Base-by-base conservation (phyloP, 192 early-diverging fungal genomes). In the Coemansia sp. region DNA sequence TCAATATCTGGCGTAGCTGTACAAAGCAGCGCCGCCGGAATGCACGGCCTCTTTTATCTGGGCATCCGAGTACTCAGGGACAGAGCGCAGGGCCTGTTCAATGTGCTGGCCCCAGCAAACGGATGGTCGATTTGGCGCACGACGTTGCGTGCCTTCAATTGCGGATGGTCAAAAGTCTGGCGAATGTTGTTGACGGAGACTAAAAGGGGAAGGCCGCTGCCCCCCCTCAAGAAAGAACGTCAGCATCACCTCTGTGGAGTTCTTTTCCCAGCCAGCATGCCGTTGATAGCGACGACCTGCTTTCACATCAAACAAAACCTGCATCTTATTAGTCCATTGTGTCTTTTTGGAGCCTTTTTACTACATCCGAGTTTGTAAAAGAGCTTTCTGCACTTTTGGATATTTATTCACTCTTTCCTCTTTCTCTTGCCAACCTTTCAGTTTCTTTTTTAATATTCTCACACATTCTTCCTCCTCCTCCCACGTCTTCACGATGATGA, bases 91-190 rank as follows among this genome's bases (percentile, higher is more conserved):
- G 14, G 96, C 83, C 38, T 92, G 87, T n/a, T 82, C 76, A 6
- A 93, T 96, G 79, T 98, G 95, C 67, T 96, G 86, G 38, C 95
- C 96, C 95, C 96, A 9, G 87, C 87, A 32, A 80, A 87, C 25
- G 89, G 90, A 59, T 98, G 96, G 2, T 90, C 89, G 10, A 98
- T 81, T 69, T 90, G 84, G 57, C 88, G 87, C 8, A 98, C 82
- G 81, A 96, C 87, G 19, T 81, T 73, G 7, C 90, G 75, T 2
- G 88, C 87, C 13, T 76, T 38, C 5, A 91, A 67, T 76, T 90
- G 91, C 10, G 89, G 89, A 63, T 91, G 91, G 19, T 83, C 73
- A 72, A 95, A 92, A 9, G 93, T 93, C 62, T 90, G 83, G 62
- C 76, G 33, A 15, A 94, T 83, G 52, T 87, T 90, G 70, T 91